Evolutionary conservation across 768 basidiomycete species (phyloP).

Genomic region (Xerocomus spinulosus): DNA sequence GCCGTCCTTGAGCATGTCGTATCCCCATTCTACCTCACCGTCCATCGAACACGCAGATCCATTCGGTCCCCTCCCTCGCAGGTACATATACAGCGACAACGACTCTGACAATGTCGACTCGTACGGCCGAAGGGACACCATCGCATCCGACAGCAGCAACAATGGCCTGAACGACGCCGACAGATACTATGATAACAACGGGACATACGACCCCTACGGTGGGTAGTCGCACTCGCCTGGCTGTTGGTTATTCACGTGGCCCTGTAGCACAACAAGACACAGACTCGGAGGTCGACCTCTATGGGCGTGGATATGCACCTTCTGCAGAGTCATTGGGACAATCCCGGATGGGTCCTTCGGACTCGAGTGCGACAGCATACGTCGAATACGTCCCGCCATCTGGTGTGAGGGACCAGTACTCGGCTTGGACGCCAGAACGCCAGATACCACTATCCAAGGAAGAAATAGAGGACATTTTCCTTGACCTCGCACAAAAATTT

Average conservation of each 20-base stretch:
- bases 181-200: slow-evolving; percentile 60
- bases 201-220: slow-evolving; percentile 65
- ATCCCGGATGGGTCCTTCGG: slow-evolving; percentile 56
- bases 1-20: slow-evolving; percentile 35
- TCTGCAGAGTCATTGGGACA: slow-evolving; percentile 74
- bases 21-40: slow-evolving; percentile 53
- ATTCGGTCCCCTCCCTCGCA: slow-evolving; percentile 44
- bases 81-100: slow-evolving; percentile 64
- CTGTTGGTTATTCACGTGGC: slow-evolving; percentile 7
- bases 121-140: slow-evolving; percentile 63
- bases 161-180: slow-evolving; percentile 40
- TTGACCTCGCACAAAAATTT: slow-evolving; percentile 97
- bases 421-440: slow-evolving; percentile 89
- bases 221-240: slow-evolving; percentile 15
- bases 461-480: slow-evolving; percentile 97
- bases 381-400: slow-evolving; percentile 54
- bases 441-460: slow-evolving; percentile 98
- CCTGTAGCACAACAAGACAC: slow-evolving; percentile 69
- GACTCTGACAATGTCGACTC: slow-evolving; percentile 66
- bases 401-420: slow-evolving; percentile 77
- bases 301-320: slow-evolving; percentile 60
- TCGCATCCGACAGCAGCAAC: slow-evolving; percentile 66
- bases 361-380: slow-evolving; percentile 68
- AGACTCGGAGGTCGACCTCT: slow-evolving; percentile 76
- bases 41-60: slow-evolving; percentile 65